Evolutionary conservation across 768 basidiomycete genomes (phyloP), one percentile per base, ranked within the genome.

Genomic region (Butyriboletus loyo): DNA sequence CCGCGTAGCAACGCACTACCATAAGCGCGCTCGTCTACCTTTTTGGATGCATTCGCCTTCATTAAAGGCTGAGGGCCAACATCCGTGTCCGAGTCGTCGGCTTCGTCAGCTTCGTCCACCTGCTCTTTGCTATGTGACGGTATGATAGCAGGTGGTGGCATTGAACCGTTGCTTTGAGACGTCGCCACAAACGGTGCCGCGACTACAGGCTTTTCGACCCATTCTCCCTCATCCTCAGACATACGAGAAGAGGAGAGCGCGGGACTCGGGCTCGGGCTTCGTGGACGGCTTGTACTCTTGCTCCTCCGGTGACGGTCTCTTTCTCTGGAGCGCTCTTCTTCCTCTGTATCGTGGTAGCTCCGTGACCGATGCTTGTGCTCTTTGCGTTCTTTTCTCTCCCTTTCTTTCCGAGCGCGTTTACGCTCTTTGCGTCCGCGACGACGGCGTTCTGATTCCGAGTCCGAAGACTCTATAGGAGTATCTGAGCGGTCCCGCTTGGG

Each of bases 1-100:
- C 97, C 97, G 5, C 89, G 89, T 11, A 94, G 80, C 45, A 99
- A 77, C 27, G 91, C 88, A 53, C 94, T 83, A 56, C 93, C 92
- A 66, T 93, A 99, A 40, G 88, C 82, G 22, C 93, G 83, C 62
- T 91, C 91, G 73, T 91, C 89, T 42, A 86, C 64, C 63, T 76
- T 81, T 60, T 80, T 84, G 52, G 74, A 74, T 6, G 73, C 54
- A 30, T 57, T 73, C 24, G 67, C 60, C 53, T 75, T 79, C 32
- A 61, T 34, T 0, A 82, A 62, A n/a, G 92, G 88, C 58, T 85
- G 75, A 5, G 95, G 95, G 0, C 95, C 95, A 30, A 96, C 66
- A 32, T 87, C 89, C 5, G 84, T 84, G 43, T 85, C 87, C 10
- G 73, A 73, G 10, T 81, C 80, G 7, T 72, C 41, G 11, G 19